Conservation (phyloP, 495 filamentous ascomycete species). For the Xylaria grammica region DNA sequence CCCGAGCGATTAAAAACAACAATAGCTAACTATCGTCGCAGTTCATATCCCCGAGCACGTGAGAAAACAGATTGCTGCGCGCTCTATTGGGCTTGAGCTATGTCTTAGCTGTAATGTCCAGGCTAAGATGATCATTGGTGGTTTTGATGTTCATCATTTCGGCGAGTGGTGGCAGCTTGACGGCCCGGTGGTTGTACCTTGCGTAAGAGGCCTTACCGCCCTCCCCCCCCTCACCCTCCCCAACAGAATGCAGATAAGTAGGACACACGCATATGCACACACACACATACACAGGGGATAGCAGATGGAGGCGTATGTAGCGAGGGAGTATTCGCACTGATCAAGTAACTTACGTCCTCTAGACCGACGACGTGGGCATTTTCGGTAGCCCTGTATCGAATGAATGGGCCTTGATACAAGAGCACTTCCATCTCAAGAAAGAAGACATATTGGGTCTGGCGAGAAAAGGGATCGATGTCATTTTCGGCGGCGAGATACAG, state of each 20-base stretch:
- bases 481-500: slow-evolving; percentile 69
- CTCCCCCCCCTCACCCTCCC: not conserved
- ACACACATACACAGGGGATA: not conserved
- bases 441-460: slow-evolving; percentile 62
- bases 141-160: slow-evolving; percentile 75
- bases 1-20: not conserved
- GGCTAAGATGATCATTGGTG: slow-evolving; percentile 71
- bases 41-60: slow-evolving; percentile 67
- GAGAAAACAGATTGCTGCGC: slow-evolving; percentile 57
- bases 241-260: not conserved
- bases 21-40: not conserved
- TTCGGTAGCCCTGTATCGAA: slow-evolving; percentile 81
- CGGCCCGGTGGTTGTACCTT: slow-evolving; percentile 41
- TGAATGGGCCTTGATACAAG: slow-evolving; percentile 74
- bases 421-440: slow-evolving; percentile 68
- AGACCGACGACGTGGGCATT: slow-evolving; percentile 90
- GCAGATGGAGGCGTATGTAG: too few relatives aligned
- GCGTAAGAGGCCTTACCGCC: slow-evolving; percentile 32
- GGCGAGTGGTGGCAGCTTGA: slow-evolving; percentile 62
- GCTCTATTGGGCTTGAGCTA: slow-evolving; percentile 69
- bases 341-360: slow-evolving; percentile 15
- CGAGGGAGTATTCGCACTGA: not conserved
- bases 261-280: not conserved
- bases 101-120: slow-evolving; percentile 84
- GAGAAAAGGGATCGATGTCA: slow-evolving; percentile 60